phyloP scores from a whole-genome alignment of 768 basidiomycete genomes.

The Candolleomyces aberdarensis region DNA sequence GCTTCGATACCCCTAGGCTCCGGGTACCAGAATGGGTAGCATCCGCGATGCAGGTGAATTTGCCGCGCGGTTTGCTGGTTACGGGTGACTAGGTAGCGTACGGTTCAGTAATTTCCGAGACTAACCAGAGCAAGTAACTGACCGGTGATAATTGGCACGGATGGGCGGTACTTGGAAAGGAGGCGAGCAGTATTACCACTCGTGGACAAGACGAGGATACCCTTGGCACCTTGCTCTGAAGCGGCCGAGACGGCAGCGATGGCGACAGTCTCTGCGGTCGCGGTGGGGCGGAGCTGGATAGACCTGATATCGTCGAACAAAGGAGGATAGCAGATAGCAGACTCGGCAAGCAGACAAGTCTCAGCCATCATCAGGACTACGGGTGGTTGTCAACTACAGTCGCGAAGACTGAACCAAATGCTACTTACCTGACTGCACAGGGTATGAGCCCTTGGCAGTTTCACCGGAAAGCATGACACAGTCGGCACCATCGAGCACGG shows the following conservation, averaged over 20 bases:
- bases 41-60: slow-evolving; percentile 94
- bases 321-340: slow-evolving; percentile 92
- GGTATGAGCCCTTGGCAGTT: slow-evolving; percentile 97
- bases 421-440: slow-evolving; percentile 83
- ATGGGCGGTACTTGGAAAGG: slow-evolving; percentile 93
- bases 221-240: slow-evolving; percentile 90
- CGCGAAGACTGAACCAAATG: not conserved
- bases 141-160: slow-evolving; percentile 94
- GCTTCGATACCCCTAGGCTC: slow-evolving; percentile 87
- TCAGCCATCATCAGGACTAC: slow-evolving; percentile 99
- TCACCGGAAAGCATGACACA: slow-evolving; percentile 99
- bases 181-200: slow-evolving; percentile 95
- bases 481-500: slow-evolving; percentile 97
- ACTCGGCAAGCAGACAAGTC: slow-evolving; percentile 95
- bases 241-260: slow-evolving; percentile 96
- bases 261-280: slow-evolving; percentile 93
- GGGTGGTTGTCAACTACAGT: slow-evolving; percentile 2
- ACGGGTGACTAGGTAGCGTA: slow-evolving; percentile 71
- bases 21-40: slow-evolving; percentile 95
- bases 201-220: slow-evolving; percentile 94
- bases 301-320: slow-evolving; percentile 85
- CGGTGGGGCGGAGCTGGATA: slow-evolving; percentile 83
- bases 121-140: slow-evolving; percentile 19
- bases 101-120: not conserved
- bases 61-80: slow-evolving; percentile 95